These are phyloP conservation scores for Daldinia bambusicola DNA, from an alignment of 495 filamentous ascomycete species.

Conservation along the genomic window DNA sequence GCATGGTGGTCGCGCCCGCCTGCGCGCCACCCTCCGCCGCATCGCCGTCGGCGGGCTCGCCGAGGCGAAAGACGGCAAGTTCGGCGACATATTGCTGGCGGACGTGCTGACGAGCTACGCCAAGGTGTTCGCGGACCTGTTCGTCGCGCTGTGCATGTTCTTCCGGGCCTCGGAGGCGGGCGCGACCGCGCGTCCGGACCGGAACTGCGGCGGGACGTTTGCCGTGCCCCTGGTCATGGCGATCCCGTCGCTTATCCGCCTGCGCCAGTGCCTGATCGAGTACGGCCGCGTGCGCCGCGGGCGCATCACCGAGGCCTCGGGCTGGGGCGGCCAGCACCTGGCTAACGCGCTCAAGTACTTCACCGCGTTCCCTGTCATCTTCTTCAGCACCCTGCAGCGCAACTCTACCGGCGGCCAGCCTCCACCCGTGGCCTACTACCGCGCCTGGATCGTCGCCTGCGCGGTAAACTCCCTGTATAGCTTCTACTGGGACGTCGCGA, in stretches of 20 bases:
- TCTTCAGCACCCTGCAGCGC: conserved; percentile 77
- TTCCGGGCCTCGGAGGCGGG: conserved; percentile 64
- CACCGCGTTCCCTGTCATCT: conserved; percentile 89
- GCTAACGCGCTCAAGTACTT: conserved; percentile 94
- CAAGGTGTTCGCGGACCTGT: conserved; percentile 90
- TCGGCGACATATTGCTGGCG: conserved; percentile 92
- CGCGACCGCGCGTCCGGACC: conserved; percentile 81
- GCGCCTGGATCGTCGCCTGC: conserved; percentile 68
- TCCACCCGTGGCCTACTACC: conserved; percentile 53
- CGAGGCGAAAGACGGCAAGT: conserved; percentile 82
- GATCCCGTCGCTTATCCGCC: conserved; percentile 82
- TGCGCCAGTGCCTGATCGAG: conserved; percentile 93
- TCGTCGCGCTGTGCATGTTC: conserved; percentile 90
- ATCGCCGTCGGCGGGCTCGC: conserved; percentile 84
- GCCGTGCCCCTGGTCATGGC: conserved; percentile 83
- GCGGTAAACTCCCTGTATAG: conserved; percentile 87
- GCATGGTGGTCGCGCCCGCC: conserved; percentile 75
- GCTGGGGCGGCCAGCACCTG: conserved; percentile 83
- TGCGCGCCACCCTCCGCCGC: conserved; percentile 76
- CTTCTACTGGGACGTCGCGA: conserved; percentile 97
- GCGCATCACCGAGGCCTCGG: conserved; percentile 56
- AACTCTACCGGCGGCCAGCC: conserved; percentile 64
- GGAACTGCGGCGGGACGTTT: conserved; percentile 78
- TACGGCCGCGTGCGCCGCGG: conserved; percentile 74
- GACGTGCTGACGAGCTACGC: conserved; percentile 95